These are phyloP conservation scores for Myotisia sp. DNA, from an alignment of 2,329 filamentous ascomycete genomes.

Conservation along the genomic window DNA sequence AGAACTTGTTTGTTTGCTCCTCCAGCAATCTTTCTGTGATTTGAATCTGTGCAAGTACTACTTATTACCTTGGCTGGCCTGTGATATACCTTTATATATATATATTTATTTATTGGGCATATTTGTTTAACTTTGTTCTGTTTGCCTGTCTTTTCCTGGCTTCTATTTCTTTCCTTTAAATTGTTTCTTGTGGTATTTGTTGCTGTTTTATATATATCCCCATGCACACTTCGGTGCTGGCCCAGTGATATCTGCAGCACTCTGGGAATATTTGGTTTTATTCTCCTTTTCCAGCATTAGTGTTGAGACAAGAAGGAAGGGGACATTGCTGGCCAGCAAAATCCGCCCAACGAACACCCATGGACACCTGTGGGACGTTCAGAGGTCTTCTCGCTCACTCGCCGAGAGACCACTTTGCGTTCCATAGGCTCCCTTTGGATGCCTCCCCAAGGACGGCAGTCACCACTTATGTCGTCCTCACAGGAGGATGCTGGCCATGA, in stretches of 20 bases:
- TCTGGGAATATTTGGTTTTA: slow-evolving; percentile 2
- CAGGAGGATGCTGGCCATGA: slow-evolving; percentile 25
- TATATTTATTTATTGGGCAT: too few species aligned
- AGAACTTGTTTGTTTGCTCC: too few species aligned
- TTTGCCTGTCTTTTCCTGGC: too few species aligned
- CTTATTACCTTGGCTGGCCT: too few species aligned
- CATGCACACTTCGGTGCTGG: slow-evolving; percentile 4
- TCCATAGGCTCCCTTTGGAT: slow-evolving; percentile 37
- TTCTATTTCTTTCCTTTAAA: too few species aligned
- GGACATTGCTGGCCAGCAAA: slow-evolving; percentile 1
- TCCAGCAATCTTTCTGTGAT: too few species aligned
- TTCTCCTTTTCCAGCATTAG: not conserved
- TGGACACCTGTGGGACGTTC: slow-evolving; percentile 36
- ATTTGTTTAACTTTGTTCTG: too few species aligned
- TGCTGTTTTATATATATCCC: too few species aligned
- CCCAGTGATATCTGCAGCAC: slow-evolving; percentile 1
- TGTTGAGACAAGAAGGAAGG: not conserved
- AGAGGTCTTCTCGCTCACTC: slow-evolving; percentile 36
- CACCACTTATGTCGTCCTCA: slow-evolving; percentile 11
- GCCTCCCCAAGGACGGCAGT: slow-evolving; percentile 9
- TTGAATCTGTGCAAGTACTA: too few species aligned
- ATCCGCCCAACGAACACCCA: slow-evolving; percentile 15
- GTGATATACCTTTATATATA: too few species aligned
- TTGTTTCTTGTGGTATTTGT: not conserved
- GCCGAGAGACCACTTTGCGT: slow-evolving; percentile 39